Evolutionary conservation across 345 rosid genomes (phyloP), one percentile per base, ranked within the genome.

Genomic region (Noccaea caerulescens): DNA sequence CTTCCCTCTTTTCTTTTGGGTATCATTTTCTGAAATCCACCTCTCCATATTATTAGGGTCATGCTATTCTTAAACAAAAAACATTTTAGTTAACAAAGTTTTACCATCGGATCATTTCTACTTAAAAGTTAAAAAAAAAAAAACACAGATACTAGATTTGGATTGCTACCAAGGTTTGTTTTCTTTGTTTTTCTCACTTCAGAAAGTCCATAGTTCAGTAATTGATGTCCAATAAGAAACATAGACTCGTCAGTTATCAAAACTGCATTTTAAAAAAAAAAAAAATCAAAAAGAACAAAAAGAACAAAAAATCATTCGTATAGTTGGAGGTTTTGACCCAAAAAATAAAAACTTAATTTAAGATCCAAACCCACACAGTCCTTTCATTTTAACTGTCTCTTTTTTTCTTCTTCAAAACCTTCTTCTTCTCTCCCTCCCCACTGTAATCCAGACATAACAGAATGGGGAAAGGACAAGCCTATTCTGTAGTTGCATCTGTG

Each of bases 221-320:
- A 1, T 20, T 20, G 23, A 20, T 20, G 23, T 20, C 23, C 23
- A 20, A 20, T 20, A 20, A 20, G 23, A 20, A 20, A 20, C 23
- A 20, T 20, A 20, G 23, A 20, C 23, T 20, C 23, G 23, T 20
- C 23, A 20, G 66, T 43, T 30, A 62, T 14, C 6, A 5, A 27
- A 32, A 18, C 1, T 6, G 13, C 23, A 32, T 32, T 6, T 8
- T 7, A 2, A 45, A 38, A 58, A 8, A 57, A 34, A 34, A n/a
- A 25, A 9, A 20, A 52, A 10, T 8, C 25, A 25, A 23, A 3
- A 6, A 10, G 27, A 34, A 56, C 18, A 16, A 16, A 16, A 16
- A 16, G 51, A 65, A 56, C 57, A 13, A 68, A 56, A 46, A 69
- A 73, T 73, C 77, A 73, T 73, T 73, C 66, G 60, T 43, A 49